phyloP scores from a whole-genome alignment of 495 filamentous ascomycete species.

The Amphirosellinia nigrospora region DNA sequence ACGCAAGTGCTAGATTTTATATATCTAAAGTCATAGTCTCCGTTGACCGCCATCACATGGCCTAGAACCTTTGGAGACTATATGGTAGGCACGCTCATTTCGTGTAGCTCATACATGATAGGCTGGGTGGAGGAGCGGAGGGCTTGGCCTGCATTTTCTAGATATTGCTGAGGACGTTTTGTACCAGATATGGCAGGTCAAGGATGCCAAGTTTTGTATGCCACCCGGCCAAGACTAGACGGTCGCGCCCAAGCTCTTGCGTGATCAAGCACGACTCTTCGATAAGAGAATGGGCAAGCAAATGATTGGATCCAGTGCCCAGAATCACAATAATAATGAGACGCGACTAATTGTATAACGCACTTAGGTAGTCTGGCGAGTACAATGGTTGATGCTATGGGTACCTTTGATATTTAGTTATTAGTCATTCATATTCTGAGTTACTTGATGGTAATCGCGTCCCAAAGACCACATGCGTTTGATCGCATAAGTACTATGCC shows the following conservation, averaged over 20 bases:
- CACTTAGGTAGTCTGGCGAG: too few relatives aligned
- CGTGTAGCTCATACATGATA: conserved; percentile 1
- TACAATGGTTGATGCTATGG: too few relatives aligned
- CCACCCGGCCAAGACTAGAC: conserved; percentile 13
- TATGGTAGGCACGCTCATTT: not conserved
- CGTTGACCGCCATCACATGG: not conserved
- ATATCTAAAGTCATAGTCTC: not conserved
- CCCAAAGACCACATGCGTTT: too few relatives aligned
- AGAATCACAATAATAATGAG: not conserved
- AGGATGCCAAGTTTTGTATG: conserved; percentile 8
- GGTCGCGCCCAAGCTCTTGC: not conserved
- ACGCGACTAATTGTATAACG: not conserved
- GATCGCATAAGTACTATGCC: too few relatives aligned
- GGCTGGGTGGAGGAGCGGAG: not conserved
- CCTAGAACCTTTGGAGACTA: not conserved
- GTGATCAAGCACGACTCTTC: conserved; percentile 2
- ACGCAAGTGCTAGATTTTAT: not conserved
- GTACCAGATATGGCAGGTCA: conserved; percentile 17
- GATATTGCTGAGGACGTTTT: conserved; percentile 40
- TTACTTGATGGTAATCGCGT: too few relatives aligned
- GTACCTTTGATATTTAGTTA: too few relatives aligned
- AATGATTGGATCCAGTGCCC: not conserved
- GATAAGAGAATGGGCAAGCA: not conserved
- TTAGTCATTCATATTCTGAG: too few relatives aligned
- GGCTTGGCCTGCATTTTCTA: conserved; percentile 21